Conservation (phyloP, 2,329 filamentous ascomycete genomes). For the Cladosporium sp. region DNA sequence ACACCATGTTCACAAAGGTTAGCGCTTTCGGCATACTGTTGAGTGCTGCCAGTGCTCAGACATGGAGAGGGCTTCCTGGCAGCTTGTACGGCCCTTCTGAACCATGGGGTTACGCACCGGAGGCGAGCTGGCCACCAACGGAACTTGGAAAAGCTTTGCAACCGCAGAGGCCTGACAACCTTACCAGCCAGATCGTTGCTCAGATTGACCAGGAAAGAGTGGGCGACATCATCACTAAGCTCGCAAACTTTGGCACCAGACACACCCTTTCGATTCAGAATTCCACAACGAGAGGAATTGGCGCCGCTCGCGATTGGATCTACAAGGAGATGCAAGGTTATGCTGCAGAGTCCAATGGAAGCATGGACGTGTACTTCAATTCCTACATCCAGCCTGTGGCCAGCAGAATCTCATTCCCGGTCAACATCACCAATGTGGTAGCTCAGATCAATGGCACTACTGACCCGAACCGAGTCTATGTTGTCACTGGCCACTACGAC, state of each 20-base stretch:
- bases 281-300: constrained; percentile 53
- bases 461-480: constrained; percentile 52
- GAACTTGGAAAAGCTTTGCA: constrained; percentile 39
- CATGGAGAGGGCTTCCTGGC: constrained; percentile 31
- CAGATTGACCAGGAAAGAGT: constrained; percentile 48
- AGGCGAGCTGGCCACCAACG: constrained; percentile 42
- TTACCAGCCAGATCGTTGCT: constrained; percentile 42
- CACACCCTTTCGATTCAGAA: constrained; percentile 58
- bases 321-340: constrained; percentile 51
- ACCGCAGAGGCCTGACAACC: constrained; percentile 44
- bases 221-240: constrained; percentile 52
- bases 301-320: constrained; percentile 60
- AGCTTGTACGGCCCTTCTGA: constrained; percentile 26
- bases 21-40: not conserved
- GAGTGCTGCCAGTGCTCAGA: constrained; percentile 14
- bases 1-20: constrained; percentile 1
- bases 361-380: constrained; percentile 52
- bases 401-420: constrained; percentile 51
- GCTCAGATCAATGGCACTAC: constrained; percentile 53
- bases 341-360: constrained; percentile 51
- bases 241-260: constrained; percentile 58
- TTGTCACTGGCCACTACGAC: constrained; percentile 59
- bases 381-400: constrained; percentile 54
- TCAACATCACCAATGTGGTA: constrained; percentile 55
- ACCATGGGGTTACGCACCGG: constrained; percentile 27